Evolutionary conservation across 2,329 filamentous ascomycete species (phyloP).

Genomic region (Fusarium albidum): DNA sequence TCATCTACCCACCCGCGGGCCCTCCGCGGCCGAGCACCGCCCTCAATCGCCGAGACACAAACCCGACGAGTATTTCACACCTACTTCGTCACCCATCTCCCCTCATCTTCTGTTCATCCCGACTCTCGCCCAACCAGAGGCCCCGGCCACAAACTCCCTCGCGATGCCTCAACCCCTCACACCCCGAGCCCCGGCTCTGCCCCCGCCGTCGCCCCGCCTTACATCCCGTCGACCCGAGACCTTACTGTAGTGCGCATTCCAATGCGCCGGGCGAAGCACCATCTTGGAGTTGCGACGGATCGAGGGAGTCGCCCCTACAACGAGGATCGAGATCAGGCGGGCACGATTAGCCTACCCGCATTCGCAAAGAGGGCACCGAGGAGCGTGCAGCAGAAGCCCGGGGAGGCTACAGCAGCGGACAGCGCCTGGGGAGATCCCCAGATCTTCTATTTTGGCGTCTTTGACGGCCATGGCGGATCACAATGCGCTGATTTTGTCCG

Average conservation of each 20-base stretch:
- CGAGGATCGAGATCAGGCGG: slow-evolving; percentile 93
- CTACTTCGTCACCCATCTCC: slow-evolving; percentile 96
- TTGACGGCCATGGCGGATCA: slow-evolving; percentile 92
- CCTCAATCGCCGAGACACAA: slow-evolving; percentile 15
- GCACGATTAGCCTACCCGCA: slow-evolving; percentile 90
- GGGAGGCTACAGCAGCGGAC: slow-evolving; percentile 74
- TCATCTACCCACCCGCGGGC: slow-evolving; percentile 11
- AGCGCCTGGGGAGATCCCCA: slow-evolving; percentile 89
- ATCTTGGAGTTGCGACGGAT: slow-evolving; percentile 83
- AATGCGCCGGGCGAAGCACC: slow-evolving; percentile 91
- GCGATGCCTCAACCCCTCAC: slow-evolving; percentile 84
- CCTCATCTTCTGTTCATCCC: slow-evolving; percentile 90
- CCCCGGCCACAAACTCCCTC: slow-evolving; percentile 85
- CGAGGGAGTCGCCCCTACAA: slow-evolving; percentile 88
- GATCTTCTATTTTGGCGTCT: slow-evolving; percentile 96
- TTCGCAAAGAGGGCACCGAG: slow-evolving; percentile 87
- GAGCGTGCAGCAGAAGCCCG: slow-evolving; percentile 60
- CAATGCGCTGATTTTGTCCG: slow-evolving; percentile 89
- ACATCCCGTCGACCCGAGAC: slow-evolving; percentile 70
- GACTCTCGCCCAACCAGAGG: slow-evolving; percentile 73
- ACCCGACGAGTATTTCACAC: slow-evolving; percentile 77
- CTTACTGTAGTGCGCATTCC: slow-evolving; percentile 96
- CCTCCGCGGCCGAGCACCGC: slow-evolving; percentile 8
- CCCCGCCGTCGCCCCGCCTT: slow-evolving; percentile 66
- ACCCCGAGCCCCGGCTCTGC: slow-evolving; percentile 61